Evolutionary conservation across 805 yeast genomes (phyloP).

Genomic region (Metschnikowia sp.): DNA sequence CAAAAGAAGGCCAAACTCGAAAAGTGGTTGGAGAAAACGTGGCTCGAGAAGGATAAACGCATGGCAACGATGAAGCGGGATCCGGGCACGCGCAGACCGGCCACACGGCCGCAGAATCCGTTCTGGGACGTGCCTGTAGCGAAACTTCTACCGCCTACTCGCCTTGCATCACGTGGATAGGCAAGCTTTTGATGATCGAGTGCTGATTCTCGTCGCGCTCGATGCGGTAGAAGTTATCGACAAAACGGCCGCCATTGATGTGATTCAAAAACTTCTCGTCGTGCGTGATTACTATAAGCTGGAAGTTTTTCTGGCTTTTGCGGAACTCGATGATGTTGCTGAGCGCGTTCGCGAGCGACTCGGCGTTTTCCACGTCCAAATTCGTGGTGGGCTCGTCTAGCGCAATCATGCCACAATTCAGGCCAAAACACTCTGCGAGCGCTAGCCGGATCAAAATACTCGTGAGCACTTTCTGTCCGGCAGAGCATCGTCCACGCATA

Average conservation of each 20-base stretch:
- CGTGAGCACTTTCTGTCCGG: slow-evolving; percentile 95
- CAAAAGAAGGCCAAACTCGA: slow-evolving; percentile 54
- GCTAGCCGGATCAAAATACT: slow-evolving; percentile 89
- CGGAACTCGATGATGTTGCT: slow-evolving; percentile 72
- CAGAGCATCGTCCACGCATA: slow-evolving; percentile 97
- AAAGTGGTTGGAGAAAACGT: slow-evolving; percentile 70
- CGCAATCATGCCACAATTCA: slow-evolving; percentile 92
- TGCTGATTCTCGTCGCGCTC: slow-evolving; percentile 77
- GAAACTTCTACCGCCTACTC: slow-evolving; percentile 13
- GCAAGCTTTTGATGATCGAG: slow-evolving; percentile 61
- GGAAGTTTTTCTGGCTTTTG: slow-evolving; percentile 80
- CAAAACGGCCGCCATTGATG: slow-evolving; percentile 80
- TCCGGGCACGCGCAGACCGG: not conserved
- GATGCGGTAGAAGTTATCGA: slow-evolving; percentile 83
- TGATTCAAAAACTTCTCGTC: slow-evolving; percentile 85
- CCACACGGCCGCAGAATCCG: not conserved
- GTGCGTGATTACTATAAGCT: slow-evolving; percentile 91
- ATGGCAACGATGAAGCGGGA: slow-evolving; percentile 8
- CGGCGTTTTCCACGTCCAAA: slow-evolving; percentile 84
- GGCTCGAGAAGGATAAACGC: slow-evolving; percentile 65
- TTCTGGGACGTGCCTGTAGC: slow-evolving; percentile 4
- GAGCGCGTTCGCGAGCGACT: slow-evolving; percentile 78
- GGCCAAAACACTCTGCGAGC: slow-evolving; percentile 92
- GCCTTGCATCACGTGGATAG: slow-evolving; percentile 38
- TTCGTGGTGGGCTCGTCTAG: slow-evolving; percentile 98